Conservation (phyloP, 2,329 filamentous ascomycete species). For the Exophiala alcalophila region DNA sequence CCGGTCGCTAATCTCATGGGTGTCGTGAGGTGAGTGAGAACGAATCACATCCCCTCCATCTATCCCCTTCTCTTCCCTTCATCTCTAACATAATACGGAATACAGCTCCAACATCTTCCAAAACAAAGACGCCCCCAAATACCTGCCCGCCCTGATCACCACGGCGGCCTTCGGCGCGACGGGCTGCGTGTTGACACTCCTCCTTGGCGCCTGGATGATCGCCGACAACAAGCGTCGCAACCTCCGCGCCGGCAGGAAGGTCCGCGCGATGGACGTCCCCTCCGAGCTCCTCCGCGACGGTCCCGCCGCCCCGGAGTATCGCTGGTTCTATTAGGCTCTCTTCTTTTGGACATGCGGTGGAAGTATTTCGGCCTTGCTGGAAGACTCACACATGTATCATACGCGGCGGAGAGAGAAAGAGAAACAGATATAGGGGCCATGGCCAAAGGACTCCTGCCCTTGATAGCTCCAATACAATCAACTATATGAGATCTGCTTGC, state of each 20-base stretch:
- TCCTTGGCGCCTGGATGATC: constrained; percentile 63
- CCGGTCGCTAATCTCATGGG: constrained; percentile 51
- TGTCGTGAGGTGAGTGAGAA: constrained; percentile 35
- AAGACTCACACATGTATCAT: too few species aligned
- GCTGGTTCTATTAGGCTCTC: constrained; percentile 41
- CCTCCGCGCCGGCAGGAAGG: constrained; percentile 51
- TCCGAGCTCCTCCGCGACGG: constrained; percentile 50
- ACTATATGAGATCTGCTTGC: too few species aligned
- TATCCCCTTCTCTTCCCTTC: constrained; percentile 37
- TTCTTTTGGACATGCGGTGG: too few species aligned
- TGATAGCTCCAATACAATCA: too few species aligned
- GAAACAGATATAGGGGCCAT: too few species aligned
- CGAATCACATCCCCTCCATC: constrained; percentile 49
- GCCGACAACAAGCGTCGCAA: constrained; percentile 63
- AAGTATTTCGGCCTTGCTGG: too few species aligned
- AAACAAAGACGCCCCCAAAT: constrained; percentile 62
- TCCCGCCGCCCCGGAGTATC: constrained; percentile 8
- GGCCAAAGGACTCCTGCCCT: too few species aligned
- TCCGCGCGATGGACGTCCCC: constrained; percentile 57
- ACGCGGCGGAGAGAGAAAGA: too few species aligned
- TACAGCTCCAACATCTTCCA: constrained; percentile 63
- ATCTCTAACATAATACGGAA: too few species aligned
- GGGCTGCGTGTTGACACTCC: constrained; percentile 54
- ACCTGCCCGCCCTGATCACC: constrained; percentile 63
- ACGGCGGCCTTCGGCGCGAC: constrained; percentile 62